Evolutionary conservation across 2,329 filamentous ascomycete species (phyloP).

Genomic region (Xylaria sp.): DNA sequence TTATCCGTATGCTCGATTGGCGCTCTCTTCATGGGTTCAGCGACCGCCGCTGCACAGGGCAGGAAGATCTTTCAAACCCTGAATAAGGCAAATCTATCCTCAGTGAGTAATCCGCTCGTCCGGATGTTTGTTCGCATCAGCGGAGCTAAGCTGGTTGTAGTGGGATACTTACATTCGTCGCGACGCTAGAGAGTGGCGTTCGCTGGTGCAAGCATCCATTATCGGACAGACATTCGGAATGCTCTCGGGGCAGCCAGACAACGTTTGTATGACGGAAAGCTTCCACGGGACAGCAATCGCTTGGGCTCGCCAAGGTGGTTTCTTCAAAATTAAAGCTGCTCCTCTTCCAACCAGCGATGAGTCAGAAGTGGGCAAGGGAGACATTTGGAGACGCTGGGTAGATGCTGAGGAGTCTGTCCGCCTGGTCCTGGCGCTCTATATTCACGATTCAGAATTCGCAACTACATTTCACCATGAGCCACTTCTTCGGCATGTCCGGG

Average conservation of each 20-base stretch:
- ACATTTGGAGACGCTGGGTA: slow-evolving; percentile 24
- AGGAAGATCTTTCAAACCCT: slow-evolving; percentile 27
- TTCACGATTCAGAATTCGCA: slow-evolving; percentile 26
- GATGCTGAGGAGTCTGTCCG: slow-evolving; percentile 27
- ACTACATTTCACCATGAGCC: slow-evolving; percentile 28
- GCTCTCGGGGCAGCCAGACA: slow-evolving; percentile 26
- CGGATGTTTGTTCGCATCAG: not conserved
- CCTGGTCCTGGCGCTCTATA: slow-evolving; percentile 22
- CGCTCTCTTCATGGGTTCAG: slow-evolving; percentile 26
- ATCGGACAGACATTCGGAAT: slow-evolving; percentile 27
- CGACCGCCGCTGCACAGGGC: slow-evolving; percentile 24
- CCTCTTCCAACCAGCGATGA: slow-evolving; percentile 19
- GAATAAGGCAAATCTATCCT: slow-evolving; percentile 27
- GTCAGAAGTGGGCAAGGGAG: slow-evolving; percentile 12
- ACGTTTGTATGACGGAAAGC: slow-evolving; percentile 27
- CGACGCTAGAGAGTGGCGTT: slow-evolving; percentile 26
- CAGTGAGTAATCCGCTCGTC: slow-evolving; percentile 2
- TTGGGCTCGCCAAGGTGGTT: slow-evolving; percentile 26
- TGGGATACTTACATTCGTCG: slow-evolving; percentile 28
- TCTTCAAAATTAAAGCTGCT: slow-evolving; percentile 24
- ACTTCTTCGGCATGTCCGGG: slow-evolving; percentile 14
- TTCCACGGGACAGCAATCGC: slow-evolving; percentile 27
- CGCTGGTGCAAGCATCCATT: slow-evolving; percentile 25
- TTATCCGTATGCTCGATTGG: slow-evolving; percentile 25
- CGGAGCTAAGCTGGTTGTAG: not conserved